Conservation (phyloP, 2,329 filamentous ascomycete species). For the Hortaea werneckii region DNA sequence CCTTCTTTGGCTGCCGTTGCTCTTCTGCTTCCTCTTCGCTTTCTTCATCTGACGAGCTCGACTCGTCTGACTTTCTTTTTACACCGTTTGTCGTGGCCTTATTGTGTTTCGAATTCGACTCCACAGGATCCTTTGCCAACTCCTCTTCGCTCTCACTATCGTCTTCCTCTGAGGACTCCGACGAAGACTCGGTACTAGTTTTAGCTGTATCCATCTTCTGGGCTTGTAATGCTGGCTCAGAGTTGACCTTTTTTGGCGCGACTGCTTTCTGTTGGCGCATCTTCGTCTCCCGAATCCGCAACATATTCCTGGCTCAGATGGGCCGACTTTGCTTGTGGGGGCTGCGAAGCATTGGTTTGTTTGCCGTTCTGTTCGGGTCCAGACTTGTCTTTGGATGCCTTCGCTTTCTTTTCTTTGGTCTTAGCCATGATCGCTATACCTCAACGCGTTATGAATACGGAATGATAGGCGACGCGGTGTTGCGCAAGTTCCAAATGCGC, state of each 20-base stretch:
- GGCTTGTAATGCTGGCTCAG: slow-evolving; percentile 2
- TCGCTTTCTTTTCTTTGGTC: slow-evolving; percentile 26
- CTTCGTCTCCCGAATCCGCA: slow-evolving; percentile 7
- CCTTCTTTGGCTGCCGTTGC: slow-evolving; percentile 7
- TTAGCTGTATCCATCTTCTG: neutral
- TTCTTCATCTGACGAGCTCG: slow-evolving; percentile 3
- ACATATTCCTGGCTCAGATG: slow-evolving; percentile 7
- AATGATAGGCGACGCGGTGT: no score
- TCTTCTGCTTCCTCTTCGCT: slow-evolving; percentile 5
- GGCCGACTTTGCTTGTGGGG: slow-evolving; percentile 1
- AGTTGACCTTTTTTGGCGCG: slow-evolving; percentile 22
- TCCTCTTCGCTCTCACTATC: slow-evolving; percentile 3
- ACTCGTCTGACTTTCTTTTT: slow-evolving; percentile 18
- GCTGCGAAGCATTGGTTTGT: neutral
- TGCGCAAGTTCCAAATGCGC: no score
- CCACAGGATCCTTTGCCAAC: neutral
- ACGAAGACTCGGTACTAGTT: neutral
- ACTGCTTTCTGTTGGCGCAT: slow-evolving; percentile 23
- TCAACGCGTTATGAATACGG: no score
- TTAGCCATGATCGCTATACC: slow-evolving; percentile 1
- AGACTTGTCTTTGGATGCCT: slow-evolving; percentile 26
- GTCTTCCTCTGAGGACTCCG: slow-evolving; percentile 1
- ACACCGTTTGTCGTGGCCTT: slow-evolving; percentile 19
- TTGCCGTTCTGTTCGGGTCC: slow-evolving; percentile 32
- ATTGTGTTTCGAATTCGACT: slow-evolving; percentile 2